Percentiles rank a stretch among this genome's conserved stretches.
These are phyloP conservation scores for Amylostereum areolatum DNA, from an alignment of 1,284 basidiomycete genomes.

Conservation along the genomic window DNA sequence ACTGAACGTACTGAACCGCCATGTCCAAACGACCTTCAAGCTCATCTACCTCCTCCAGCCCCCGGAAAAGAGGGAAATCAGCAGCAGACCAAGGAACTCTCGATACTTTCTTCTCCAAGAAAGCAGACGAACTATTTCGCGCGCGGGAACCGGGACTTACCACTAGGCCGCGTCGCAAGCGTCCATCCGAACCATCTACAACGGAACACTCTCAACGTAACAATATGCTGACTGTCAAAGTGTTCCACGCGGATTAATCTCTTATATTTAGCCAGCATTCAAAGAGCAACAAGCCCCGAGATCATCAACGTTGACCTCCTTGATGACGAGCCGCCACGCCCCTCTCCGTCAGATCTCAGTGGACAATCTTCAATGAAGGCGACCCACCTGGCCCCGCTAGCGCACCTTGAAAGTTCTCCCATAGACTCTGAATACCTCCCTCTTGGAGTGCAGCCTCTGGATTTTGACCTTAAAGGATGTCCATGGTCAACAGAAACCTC, in stretches of 20 bases:
- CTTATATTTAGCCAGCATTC: no score
- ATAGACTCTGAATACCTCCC: slow-evolving; percentile 19
- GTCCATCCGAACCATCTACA: no score
- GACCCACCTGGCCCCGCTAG: no score
- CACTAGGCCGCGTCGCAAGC: no score
- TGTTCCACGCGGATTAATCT: no score
- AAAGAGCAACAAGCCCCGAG: slow-evolving; percentile 7
- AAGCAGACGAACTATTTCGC: not conserved
- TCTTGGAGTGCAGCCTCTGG: slow-evolving; percentile 40
- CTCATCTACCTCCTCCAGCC: slow-evolving; percentile 14
- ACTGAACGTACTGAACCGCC: not conserved
- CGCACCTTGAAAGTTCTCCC: no score
- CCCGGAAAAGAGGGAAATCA: slow-evolving; percentile 19
- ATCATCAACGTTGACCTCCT: slow-evolving; percentile 26
- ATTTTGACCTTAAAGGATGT: slow-evolving; percentile 29
- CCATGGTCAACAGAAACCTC: slow-evolving; percentile 33
- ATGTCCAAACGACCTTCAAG: slow-evolving; percentile 24
- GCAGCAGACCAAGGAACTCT: slow-evolving; percentile 20
- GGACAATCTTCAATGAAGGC: no score
- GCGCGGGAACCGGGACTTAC: no score
- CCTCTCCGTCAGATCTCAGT: no score
- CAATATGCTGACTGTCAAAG: no score
- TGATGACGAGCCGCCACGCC: slow-evolving; percentile 11
- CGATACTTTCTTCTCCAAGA: slow-evolving; percentile 23
- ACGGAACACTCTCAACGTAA: no score